Evolutionary conservation across 2,329 filamentous ascomycete species (phyloP).

Genomic region (Colletotrichum sublineola): DNA sequence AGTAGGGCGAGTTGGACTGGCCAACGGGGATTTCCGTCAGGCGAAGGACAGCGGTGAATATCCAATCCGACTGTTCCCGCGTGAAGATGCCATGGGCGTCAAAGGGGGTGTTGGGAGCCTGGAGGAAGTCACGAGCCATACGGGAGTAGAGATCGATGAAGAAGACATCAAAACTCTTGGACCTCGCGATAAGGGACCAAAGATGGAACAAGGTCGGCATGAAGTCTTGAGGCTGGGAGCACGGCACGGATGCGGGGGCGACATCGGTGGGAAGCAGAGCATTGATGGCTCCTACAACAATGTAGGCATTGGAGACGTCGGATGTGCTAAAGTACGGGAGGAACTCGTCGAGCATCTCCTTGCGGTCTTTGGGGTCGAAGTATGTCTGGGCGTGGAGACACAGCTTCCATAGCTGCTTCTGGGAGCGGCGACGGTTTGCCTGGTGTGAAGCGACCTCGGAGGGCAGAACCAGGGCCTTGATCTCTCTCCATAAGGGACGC

Average conservation of each 20-base stretch:
- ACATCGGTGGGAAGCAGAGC: constrained; percentile 88
- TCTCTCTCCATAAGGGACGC: constrained; percentile 91
- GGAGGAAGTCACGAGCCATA: constrained; percentile 85
- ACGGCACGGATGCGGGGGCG: constrained; percentile 76
- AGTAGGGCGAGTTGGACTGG: constrained; percentile 94
- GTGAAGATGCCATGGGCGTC: constrained; percentile 92
- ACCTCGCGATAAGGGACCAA: constrained; percentile 93
- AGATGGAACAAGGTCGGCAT: constrained; percentile 96
- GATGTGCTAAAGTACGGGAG: constrained; percentile 93
- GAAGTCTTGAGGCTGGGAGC: constrained; percentile 89
- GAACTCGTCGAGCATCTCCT: constrained; percentile 84
- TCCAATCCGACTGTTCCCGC: constrained; percentile 88
- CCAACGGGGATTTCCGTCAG: constrained; percentile 96
- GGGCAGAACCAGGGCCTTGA: constrained; percentile 91
- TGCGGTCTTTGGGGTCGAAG: constrained; percentile 89
- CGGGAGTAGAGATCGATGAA: constrained; percentile 93
- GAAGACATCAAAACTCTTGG: constrained; percentile 86
- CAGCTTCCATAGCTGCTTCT: constrained; percentile 83
- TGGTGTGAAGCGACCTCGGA: constrained; percentile 81
- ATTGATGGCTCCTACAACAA: constrained; percentile 90
- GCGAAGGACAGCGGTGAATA: constrained; percentile 92
- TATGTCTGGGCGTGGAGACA: constrained; percentile 92
- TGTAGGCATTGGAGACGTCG: constrained; percentile 90
- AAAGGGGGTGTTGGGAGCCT: constrained; percentile 82
- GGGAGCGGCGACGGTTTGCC: constrained; percentile 65